Conservation (phyloP, 345 rosid genomes). For the Boechera stricta region DNA sequence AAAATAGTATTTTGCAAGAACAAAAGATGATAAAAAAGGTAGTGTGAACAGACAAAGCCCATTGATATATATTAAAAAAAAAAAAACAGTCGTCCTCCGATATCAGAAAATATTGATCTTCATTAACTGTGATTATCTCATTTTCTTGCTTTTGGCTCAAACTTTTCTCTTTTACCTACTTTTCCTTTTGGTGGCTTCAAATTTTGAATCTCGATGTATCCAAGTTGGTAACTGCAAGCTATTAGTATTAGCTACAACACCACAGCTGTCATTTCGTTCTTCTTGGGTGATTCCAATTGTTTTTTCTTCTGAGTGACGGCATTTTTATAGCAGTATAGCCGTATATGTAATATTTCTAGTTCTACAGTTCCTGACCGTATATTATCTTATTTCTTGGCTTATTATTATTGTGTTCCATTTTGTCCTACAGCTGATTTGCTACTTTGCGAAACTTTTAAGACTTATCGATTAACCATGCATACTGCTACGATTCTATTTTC, state of each 20-base stretch:
- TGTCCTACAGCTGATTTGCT: not conserved
- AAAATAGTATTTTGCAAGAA: constrained; percentile 25
- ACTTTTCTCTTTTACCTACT: constrained; percentile 35
- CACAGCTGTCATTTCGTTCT: constrained; percentile 19
- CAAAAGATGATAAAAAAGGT: constrained; percentile 35
- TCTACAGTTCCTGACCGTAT: not conserved
- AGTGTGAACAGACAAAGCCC: constrained; percentile 40
- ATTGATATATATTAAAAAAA: not conserved
- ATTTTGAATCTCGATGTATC: constrained; percentile 35
- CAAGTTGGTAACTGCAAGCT: constrained; percentile 29
- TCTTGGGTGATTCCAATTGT: not conserved
- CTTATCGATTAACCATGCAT: not conserved
- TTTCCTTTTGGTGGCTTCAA: constrained; percentile 34
- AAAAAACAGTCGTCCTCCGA: constrained; percentile 19
- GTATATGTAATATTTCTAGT: not conserved
- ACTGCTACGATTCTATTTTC: not conserved
- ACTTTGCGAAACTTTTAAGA: not conserved
- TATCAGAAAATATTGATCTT: constrained; percentile 20
- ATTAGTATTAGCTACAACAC: not conserved
- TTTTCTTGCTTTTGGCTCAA: constrained; percentile 41
- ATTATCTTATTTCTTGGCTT: not conserved
- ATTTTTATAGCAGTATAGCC: not conserved
- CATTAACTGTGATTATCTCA: constrained; percentile 7
- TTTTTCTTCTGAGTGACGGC: not conserved
- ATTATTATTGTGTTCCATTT: not conserved